These are phyloP conservation scores for Yamadazyma songkhlaensis DNA, from an alignment of 1,139 yeast species.

Conservation along the genomic window DNA sequence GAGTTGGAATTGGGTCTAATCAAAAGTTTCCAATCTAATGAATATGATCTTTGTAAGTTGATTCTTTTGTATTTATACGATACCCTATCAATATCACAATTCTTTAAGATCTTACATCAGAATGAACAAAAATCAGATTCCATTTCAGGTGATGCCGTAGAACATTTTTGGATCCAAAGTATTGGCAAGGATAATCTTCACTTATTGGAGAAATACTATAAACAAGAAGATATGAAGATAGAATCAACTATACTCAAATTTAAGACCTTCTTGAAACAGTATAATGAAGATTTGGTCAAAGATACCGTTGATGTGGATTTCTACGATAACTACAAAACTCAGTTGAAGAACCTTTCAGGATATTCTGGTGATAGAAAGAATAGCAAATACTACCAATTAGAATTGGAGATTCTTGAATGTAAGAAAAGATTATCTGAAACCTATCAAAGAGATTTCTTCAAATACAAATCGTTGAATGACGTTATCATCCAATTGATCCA, in stretches of 20 bases:
- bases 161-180: slow-evolving; percentile 38
- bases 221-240: slow-evolving; percentile 31
- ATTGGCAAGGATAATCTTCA: slow-evolving; percentile 24
- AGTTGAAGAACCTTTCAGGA: slow-evolving; percentile 22
- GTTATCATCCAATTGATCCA: slow-evolving; percentile 54
- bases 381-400: slow-evolving; percentile 43
- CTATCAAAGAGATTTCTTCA: slow-evolving; percentile 54
- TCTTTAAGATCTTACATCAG: slow-evolving; percentile 40
- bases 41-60: slow-evolving; percentile 61
- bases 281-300: background rate
- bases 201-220: slow-evolving; percentile 29
- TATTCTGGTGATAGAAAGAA: slow-evolving; percentile 20
- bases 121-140: slow-evolving; percentile 26
- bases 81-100: slow-evolving; percentile 35
- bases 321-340: slow-evolving; percentile 25
- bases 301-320: slow-evolving; percentile 10
- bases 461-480: slow-evolving; percentile 48
- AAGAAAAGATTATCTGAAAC: slow-evolving; percentile 55
- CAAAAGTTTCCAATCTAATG: slow-evolving; percentile 66
- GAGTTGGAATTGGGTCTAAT: slow-evolving; percentile 69
- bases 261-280: slow-evolving; percentile 13
- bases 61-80: slow-evolving; percentile 54
- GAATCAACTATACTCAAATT: slow-evolving; percentile 24
- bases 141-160: slow-evolving; percentile 35
- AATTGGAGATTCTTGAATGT: slow-evolving; percentile 46